Conservation (phyloP, 139 green algal species). For the Coelastrella sp. region DNA sequence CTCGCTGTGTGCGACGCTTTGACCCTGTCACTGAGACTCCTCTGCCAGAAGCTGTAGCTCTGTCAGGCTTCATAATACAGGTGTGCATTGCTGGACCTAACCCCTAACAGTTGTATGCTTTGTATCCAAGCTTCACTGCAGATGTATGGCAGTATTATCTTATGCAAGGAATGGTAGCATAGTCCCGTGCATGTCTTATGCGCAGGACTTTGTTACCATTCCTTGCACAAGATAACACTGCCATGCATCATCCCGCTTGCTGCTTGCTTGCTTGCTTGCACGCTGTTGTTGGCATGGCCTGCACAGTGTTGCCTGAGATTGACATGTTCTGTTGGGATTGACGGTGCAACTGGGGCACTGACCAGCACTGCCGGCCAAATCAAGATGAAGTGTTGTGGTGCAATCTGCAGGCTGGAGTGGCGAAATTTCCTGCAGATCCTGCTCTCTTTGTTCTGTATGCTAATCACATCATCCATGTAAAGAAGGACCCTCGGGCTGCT, state of each 20-base stretch:
- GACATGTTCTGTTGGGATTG: background rate
- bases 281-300: background rate
- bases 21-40: slow-evolving; percentile 19
- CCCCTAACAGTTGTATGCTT: too few relatives aligned
- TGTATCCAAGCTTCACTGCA: too few relatives aligned
- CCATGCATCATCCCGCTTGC: too few relatives aligned
- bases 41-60: slow-evolving; percentile 20
- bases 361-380: background rate
- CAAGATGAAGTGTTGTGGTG: background rate
- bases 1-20: slow-evolving; percentile 9
- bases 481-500: slow-evolving; percentile 45
- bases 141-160: too few relatives aligned
- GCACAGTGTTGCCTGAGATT: background rate
- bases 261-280: too few relatives aligned
- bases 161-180: too few relatives aligned
- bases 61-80: slow-evolving; percentile 11
- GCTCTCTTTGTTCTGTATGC: slow-evolving; percentile 53
- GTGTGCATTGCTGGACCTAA: background rate
- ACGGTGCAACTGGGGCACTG: too few relatives aligned
- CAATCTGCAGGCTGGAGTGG: slow-evolving; percentile 50
- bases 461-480: slow-evolving; percentile 58
- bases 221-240: too few relatives aligned
- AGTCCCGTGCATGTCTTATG: too few relatives aligned
- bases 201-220: too few relatives aligned
- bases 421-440: slow-evolving; percentile 29